Evolutionary conservation across 148 eudicot species (phyloP).

Genomic region (Drosera capensis): DNA sequence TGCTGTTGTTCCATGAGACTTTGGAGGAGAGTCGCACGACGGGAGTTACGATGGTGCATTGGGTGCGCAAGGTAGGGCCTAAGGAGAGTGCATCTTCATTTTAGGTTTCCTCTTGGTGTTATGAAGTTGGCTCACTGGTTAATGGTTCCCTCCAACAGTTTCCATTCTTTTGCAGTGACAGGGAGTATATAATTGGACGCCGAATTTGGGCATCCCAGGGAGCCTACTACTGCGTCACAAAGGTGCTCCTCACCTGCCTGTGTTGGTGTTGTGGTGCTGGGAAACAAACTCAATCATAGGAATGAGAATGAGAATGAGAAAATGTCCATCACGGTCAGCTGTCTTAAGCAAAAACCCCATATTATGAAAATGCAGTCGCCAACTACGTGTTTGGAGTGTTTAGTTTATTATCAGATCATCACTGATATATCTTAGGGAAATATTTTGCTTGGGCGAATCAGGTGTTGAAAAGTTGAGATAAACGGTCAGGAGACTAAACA

Average conservation of each 20-base stretch:
- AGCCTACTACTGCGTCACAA: conserved; percentile 83
- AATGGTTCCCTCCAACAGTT: conserved; percentile 31
- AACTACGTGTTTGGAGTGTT: too few species aligned
- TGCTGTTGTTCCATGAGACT: conserved; percentile 48
- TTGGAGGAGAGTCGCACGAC: conserved; percentile 61
- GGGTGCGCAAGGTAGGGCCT: conserved; percentile 80
- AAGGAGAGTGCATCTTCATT: not conserved
- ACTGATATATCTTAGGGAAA: too few species aligned
- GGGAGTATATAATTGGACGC: conserved; percentile 83
- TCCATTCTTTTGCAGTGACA: conserved; percentile 93
- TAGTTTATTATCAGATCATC: too few species aligned
- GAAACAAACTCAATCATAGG: not conserved
- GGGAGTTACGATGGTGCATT: conserved; percentile 78
- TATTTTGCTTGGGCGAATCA: too few species aligned
- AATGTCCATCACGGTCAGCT: too few species aligned
- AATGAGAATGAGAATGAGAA: not conserved
- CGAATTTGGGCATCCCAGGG: conserved; percentile 83
- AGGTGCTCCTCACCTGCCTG: conserved; percentile 27
- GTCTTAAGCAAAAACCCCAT: too few species aligned
- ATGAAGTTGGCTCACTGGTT: not conserved
- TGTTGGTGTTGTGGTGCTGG: not conserved
- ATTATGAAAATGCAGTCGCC: too few species aligned
- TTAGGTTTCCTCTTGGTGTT: not conserved
- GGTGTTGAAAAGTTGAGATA: too few species aligned
- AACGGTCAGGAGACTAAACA: too few species aligned